Percentiles rank a stretch among this genome's conserved stretches.
Conservation (phyloP, 306 rosid species). For the Cicer cuneatum region DNA sequence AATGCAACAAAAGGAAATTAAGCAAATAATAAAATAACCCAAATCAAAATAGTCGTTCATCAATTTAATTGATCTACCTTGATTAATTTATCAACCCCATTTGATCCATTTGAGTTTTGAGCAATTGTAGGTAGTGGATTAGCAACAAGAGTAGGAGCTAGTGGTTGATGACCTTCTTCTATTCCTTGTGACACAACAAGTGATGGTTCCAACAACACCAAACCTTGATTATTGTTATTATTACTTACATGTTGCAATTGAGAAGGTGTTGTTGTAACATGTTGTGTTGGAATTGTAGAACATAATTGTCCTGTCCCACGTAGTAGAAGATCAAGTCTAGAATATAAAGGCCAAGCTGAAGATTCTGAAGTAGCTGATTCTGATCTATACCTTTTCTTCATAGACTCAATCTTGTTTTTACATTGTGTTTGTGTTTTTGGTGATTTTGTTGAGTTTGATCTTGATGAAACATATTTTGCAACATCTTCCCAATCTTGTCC, state of each 20-base stretch:
- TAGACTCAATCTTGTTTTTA: conserved; percentile 97
- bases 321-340: conserved; percentile 74
- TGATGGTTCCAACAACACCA: conserved; percentile 63
- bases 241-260: conserved; percentile 23
- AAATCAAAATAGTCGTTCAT: conserved; percentile 3
- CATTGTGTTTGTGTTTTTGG: conserved; percentile 94
- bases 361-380: conserved; percentile 74
- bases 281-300: not conserved
- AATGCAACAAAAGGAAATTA: not conserved
- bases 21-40: not conserved
- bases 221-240: conserved; percentile 43
- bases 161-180: conserved; percentile 32
- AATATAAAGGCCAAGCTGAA: conserved; percentile 90
- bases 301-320: conserved; percentile 69
- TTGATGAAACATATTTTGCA: conserved; percentile 69
- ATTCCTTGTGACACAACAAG: conserved; percentile 45
- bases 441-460: conserved; percentile 65
- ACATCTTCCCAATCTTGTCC: conserved; percentile 99
- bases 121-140: conserved; percentile 47
- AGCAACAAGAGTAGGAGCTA: conserved; percentile 30
- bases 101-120: conserved; percentile 83
- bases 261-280: not conserved
- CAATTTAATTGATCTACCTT: conserved; percentile 60
- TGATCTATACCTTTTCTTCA: conserved; percentile 90
- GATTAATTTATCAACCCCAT: conserved; percentile 66